Percentiles rank a stretch among this genome's conserved stretches.
Evolutionary conservation across 176 grass and related monocot species (phyloP).

Genomic region (Leersia perrieri): DNA sequence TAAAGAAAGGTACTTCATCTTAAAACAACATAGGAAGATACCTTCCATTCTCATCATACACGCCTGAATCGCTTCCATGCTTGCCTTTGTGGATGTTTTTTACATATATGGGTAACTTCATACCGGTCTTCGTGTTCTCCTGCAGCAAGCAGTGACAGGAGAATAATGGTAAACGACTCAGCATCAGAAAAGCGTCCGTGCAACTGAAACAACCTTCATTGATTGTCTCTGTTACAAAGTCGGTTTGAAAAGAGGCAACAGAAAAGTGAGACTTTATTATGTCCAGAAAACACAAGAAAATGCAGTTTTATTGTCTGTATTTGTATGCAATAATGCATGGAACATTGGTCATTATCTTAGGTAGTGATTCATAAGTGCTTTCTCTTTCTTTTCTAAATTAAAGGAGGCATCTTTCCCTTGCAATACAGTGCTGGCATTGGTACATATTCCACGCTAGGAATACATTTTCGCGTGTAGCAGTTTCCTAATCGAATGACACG

Average conservation of each 20-base stretch:
- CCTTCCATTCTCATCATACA: constrained; percentile 67
- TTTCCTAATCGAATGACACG: not conserved
- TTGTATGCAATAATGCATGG: not conserved
- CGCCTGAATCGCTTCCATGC: constrained; percentile 71
- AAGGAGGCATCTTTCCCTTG: not conserved
- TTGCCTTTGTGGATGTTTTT: constrained; percentile 72
- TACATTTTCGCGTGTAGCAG: not conserved
- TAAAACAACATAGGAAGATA: constrained; percentile 13
- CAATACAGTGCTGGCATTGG: not conserved
- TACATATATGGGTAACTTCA: constrained; percentile 62
- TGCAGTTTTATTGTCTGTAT: not conserved
- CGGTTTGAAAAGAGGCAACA: not conserved
- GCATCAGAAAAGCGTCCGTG: not conserved
- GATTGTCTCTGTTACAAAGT: not conserved
- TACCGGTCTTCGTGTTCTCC: constrained; percentile 44
- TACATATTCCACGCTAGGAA: not conserved
- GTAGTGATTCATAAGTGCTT: not conserved
- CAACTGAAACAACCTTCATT: not conserved
- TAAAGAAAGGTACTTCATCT: not conserved
- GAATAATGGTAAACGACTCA: not conserved
- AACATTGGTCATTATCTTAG: not conserved
- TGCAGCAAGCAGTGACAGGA: not conserved
- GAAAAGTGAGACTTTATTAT: not conserved
- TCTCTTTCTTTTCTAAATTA: not conserved
- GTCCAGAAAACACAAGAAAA: not conserved